Base-by-base conservation (phyloP, 176 grass and related monocot genomes). In the Elaeis guineensis region DNA sequence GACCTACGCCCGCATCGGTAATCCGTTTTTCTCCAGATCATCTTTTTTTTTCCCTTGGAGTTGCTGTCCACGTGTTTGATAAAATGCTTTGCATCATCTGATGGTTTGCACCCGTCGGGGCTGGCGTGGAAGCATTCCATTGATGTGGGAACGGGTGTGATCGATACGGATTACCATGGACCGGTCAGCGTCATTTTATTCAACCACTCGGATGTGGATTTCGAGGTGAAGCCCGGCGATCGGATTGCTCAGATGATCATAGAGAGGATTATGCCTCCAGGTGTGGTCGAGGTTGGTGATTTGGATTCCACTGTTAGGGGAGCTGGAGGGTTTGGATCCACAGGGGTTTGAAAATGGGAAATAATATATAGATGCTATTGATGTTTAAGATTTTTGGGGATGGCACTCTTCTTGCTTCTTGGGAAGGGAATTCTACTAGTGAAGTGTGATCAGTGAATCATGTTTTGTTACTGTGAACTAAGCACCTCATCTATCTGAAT, bases 1-100 rank as follows among this genome's bases (percentile, higher is more conserved):
- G n/a, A 91, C 87, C 32, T 97, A 97, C 82, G 93, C 75, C 39
- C 87, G 93, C 58, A 58, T 97, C 21, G 93, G 92, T 97, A 72
- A 67, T 26, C 54, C 16, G 50, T 29, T 50, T 17, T 59, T 22
- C 19, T 44, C 11, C 5, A 30, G 5, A 44, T 44, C 35, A 0
- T 44, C n/a, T n/a, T n/a, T n/a, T n/a, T n/a, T n/a, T 44, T 12
- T 3, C 11, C 52, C 17, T 23, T 21, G 15, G 11, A 9, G 17
- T n/a, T 4, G 0, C 55, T 9, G 0, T 14, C 12, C 28, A 16
- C 2, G 2, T 67, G 64, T 82, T 76, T 30, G 75, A 79, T 0
- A 35, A 76, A 89, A 80, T 77, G 53, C 3, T 52, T 3, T 3
- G 25, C 6, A 2, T n/a, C 3, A 16, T 25, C 1, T 15, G 52